phyloP scores from a whole-genome alignment of 148 eudicot species.

The Vaccinium darrowii region DNA sequence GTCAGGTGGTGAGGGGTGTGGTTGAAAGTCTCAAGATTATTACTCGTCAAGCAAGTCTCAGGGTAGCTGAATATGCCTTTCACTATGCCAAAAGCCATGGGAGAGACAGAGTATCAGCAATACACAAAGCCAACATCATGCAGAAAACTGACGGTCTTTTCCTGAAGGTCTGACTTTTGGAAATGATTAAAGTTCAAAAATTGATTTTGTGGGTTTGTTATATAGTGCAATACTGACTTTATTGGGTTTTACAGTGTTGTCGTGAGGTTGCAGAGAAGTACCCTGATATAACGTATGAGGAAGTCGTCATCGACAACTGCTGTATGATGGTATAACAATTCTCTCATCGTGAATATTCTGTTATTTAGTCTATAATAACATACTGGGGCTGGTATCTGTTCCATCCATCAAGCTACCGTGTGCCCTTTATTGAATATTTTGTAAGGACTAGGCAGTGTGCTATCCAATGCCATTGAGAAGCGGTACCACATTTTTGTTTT shows the following conservation, averaged over 20 bases:
- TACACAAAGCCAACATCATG: conserved; percentile 98
- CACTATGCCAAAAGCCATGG: conserved; percentile 89
- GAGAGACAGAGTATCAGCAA: conserved; percentile 90
- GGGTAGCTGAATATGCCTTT: conserved; percentile 98
- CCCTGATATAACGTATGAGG: conserved; percentile 89
- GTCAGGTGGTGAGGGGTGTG: conserved; percentile 93
- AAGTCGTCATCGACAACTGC: conserved; percentile 93
- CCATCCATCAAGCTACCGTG: neutral
- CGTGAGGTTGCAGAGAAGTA: conserved; percentile 98
- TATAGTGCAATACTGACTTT: conserved; percentile 14
- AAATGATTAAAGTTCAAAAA: conserved; percentile 1
- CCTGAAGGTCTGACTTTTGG: conserved; percentile 53
- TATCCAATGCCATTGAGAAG: neutral
- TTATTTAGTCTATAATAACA: neutral
- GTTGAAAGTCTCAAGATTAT: conserved; percentile 96
- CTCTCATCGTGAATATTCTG: neutral
- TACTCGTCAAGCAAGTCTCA: conserved; percentile 93
- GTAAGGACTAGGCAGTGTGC: neutral
- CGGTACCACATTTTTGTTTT: neutral
- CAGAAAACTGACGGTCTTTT: conserved; percentile 98
- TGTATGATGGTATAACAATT: conserved; percentile 83
- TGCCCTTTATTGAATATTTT: neutral
- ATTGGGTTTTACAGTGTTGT: conserved; percentile 70
- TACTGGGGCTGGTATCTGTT: neutral
- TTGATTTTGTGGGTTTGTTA: neutral